A percentile compares a stretch with the other conserved stretches of the same genome.
Evolutionary conservation across 2,329 filamentous ascomycete species (phyloP).

Genomic region (Fusarium sp.): DNA sequence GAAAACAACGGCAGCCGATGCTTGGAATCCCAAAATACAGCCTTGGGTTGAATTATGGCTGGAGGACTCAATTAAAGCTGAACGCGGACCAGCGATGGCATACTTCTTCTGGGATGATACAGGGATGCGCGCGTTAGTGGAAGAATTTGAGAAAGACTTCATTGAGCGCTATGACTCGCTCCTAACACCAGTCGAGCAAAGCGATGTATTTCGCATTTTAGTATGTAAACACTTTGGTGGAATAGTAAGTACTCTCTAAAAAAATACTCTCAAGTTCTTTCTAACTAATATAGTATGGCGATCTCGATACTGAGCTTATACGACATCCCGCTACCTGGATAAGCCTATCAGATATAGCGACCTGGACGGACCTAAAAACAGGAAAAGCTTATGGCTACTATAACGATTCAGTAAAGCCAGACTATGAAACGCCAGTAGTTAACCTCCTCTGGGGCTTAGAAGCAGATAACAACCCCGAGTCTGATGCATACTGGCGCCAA

Average conservation of each 20-base stretch:
- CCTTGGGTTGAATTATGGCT: slow-evolving; percentile 8
- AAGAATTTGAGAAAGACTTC: background rate
- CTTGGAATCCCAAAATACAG: background rate
- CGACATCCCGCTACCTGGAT: slow-evolving; percentile 3
- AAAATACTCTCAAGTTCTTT: rapidly evolving
- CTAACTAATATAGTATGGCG: background rate
- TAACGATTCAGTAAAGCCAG: background rate
- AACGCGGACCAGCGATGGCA: background rate
- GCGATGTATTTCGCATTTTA: slow-evolving; percentile 7
- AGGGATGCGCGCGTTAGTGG: background rate
- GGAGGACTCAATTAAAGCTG: background rate
- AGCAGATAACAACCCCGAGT: background rate
- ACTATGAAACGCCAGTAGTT: background rate
- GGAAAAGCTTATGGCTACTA: background rate
- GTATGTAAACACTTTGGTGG: background rate
- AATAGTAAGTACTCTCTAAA: background rate
- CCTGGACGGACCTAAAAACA: background rate
- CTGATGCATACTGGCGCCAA: slow-evolving; percentile 2
- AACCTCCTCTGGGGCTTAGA: slow-evolving; percentile 8
- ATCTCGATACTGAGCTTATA: slow-evolving; percentile 2
- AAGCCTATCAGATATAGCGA: background rate
- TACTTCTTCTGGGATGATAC: slow-evolving; percentile 10
- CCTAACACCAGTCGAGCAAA: background rate
- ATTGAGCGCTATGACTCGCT: background rate
- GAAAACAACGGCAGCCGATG: background rate